Conservation (phyloP, 306 rosid species). For the Sindora glabra region DNA sequence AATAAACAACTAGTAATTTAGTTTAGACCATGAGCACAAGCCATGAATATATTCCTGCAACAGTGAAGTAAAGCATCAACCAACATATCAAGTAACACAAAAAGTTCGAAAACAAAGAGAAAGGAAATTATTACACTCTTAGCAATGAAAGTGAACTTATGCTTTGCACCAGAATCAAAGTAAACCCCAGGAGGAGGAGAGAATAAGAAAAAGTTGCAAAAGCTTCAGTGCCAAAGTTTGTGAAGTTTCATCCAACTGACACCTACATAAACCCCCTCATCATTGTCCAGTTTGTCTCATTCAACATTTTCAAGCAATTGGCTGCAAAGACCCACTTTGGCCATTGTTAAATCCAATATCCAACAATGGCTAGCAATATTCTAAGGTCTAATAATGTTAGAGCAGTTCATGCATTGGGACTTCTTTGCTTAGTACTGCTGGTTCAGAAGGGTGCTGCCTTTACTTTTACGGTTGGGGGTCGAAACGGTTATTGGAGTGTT, state of each 20-base stretch:
- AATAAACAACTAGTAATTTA: background rate
- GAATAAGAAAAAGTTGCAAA: constrained; percentile 52
- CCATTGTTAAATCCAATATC: background rate
- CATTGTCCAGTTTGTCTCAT: constrained; percentile 25
- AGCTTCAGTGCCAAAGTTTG: constrained; percentile 53
- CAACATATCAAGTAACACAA: constrained; percentile 26
- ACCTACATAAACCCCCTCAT: constrained; percentile 62
- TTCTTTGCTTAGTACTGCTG: constrained; percentile 38
- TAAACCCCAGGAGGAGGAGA: constrained; percentile 31
- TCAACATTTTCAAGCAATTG: constrained; percentile 19
- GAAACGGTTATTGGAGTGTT: constrained; percentile 63
- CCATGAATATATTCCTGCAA: constrained; percentile 58
- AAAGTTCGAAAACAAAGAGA: constrained; percentile 25
- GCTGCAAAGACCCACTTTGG: background rate
- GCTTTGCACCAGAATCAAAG: constrained; percentile 73
- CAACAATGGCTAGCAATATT: background rate
- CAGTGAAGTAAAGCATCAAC: constrained; percentile 71
- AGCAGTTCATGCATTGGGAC: constrained; percentile 24
- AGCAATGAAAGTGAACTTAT: constrained; percentile 34
- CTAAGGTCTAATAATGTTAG: constrained; percentile 56
- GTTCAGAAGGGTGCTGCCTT: constrained; percentile 43
- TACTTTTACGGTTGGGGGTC: constrained; percentile 54
- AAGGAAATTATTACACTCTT: background rate
- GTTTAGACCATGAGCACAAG: constrained; percentile 50
- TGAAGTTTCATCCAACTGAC: constrained; percentile 29